Evolutionary conservation across 257 asterid species (phyloP), one percentile per base, ranked within the genome.

Genomic region (Fraxinus excelsior): DNA sequence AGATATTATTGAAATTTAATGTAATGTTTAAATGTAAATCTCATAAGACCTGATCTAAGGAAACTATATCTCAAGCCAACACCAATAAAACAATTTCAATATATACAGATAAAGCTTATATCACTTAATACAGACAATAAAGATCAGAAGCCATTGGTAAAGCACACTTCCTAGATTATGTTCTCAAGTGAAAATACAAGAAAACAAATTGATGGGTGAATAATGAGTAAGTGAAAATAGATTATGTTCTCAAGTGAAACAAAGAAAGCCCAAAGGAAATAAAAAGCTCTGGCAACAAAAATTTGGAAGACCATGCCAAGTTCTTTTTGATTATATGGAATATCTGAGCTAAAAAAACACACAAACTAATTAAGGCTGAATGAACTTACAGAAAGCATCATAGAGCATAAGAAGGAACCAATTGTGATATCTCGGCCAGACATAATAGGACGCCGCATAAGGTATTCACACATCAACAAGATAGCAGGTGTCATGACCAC

Each of bases 351-450:
- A 44, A 44, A 13, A 0, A 3, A 19, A 46, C 69, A 75, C 28
- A 31, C n/a, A n/a, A n/a, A 18, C 10, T 21, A 60, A 37, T 66
- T 35, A 72, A 53, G 14, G 34, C 32, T 60, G 32, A 25, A 25
- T 8, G 56, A 72, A 89, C 99, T 89, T 84, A 96, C 99, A 49
- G 91, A 86, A 71, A 96, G 93, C 82, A 91, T 82, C 94, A 96
- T 81, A 11, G 97, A 91, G 80, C 99, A 96, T 84, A 96, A 86
- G 91, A 96, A 96, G 83, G 98, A 89, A 80, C 97, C 97, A 58
- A 89, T 78, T 46, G 89, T 90, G 69, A 90, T 79, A 82, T 93
- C 99, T 38, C 92, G 84, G 13, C 98, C 99, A 51, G 90, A 86
- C 29, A 69, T 80, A 76, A 93, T 81, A 37, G 86, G 98, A 80